Evolutionary conservation across 768 basidiomycete genomes (phyloP).

Genomic region (Tulasnella sp.): DNA sequence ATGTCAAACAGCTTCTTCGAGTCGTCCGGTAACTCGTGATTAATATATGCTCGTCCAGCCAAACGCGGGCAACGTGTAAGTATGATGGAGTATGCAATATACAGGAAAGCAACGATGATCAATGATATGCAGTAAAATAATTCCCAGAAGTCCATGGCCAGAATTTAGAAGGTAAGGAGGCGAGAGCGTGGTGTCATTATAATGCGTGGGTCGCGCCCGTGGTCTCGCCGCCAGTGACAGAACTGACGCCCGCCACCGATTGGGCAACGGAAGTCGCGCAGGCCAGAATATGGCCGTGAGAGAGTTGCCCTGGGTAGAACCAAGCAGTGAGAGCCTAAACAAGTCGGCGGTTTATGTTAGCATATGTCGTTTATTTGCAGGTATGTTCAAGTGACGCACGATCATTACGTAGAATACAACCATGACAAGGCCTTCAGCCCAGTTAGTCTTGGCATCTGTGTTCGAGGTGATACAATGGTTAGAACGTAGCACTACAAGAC

Average conservation of each 20-base stretch:
- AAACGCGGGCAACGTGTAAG: background rate
- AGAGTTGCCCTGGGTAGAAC: slow-evolving; percentile 6
- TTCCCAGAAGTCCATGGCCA: background rate
- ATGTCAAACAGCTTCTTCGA: too few relatives aligned
- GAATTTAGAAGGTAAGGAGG: background rate
- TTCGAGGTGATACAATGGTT: background rate
- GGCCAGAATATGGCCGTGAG: background rate
- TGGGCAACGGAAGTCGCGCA: background rate
- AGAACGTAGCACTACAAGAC: background rate
- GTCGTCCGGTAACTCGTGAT: background rate
- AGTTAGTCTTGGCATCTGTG: slow-evolving; percentile 7
- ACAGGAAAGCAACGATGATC: background rate
- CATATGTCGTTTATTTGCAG: background rate
- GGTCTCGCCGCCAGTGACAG: background rate
- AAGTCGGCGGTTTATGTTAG: background rate
- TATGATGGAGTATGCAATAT: background rate
- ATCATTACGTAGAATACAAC: slow-evolving; percentile 13
- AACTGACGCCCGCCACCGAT: background rate
- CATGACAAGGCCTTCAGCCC: slow-evolving; percentile 11
- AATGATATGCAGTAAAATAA: background rate
- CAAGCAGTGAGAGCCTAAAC: background rate
- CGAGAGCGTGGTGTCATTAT: background rate
- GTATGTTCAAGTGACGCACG: background rate
- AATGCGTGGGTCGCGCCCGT: background rate
- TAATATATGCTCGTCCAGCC: background rate